A percentile compares a stretch with the other conserved stretches of the same genome.
phyloP scores from a whole-genome alignment of 148 eudicot genomes.

The Vaccinium vitisidaea region DNA sequence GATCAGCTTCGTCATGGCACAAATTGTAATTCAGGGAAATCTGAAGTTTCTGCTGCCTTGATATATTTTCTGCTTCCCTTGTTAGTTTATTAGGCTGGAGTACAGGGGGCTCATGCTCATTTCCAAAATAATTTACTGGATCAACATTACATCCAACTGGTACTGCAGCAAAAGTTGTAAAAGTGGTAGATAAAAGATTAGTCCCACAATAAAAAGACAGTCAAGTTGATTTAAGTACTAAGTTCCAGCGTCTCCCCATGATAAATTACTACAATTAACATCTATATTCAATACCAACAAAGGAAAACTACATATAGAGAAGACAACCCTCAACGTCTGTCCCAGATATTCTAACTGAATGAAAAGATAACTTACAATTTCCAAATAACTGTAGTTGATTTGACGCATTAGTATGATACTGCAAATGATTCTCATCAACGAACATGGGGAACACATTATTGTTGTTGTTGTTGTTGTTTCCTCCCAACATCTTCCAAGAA shows the following conservation, averaged over 20 bases:
- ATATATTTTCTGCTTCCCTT: slow-evolving; percentile 54
- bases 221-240: neutral
- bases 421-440: slow-evolving; percentile 60
- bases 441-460: slow-evolving; percentile 53
- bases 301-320: neutral
- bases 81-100: slow-evolving; percentile 58
- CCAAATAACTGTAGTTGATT: slow-evolving; percentile 84
- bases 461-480: slow-evolving; percentile 53
- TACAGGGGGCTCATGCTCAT: slow-evolving; percentile 50
- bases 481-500: slow-evolving; percentile 61
- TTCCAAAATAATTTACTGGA: slow-evolving; percentile 72
- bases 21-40: slow-evolving; percentile 59
- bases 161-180: slow-evolving; percentile 40
- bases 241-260: neutral
- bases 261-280: neutral
- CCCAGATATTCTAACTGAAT: neutral
- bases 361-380: slow-evolving; percentile 27
- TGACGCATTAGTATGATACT: slow-evolving; percentile 55
- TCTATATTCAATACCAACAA: neutral
- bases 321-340: neutral
- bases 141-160: slow-evolving; percentile 59
- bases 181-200: neutral
- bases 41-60: slow-evolving; percentile 77
- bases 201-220: neutral
- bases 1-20: slow-evolving; percentile 61